phyloP scores from a whole-genome alignment of 1,284 basidiomycete genomes.

The Cryptococcus depauperatus region DNA sequence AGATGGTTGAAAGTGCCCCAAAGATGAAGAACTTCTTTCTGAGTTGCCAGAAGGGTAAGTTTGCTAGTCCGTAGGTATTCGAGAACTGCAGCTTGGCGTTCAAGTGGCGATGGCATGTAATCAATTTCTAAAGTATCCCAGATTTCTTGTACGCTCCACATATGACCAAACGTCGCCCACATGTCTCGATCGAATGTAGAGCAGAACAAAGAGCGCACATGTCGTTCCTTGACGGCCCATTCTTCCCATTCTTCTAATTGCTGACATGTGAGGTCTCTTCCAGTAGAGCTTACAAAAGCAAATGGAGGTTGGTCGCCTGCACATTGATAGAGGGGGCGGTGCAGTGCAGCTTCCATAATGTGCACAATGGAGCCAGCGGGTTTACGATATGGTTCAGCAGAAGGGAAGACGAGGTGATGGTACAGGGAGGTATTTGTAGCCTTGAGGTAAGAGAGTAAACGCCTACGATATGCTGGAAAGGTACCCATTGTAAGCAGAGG shows the following conservation, averaged over 20 bases:
- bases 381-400: constrained; percentile 1
- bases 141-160: constrained; percentile 2
- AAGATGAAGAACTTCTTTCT: background rate
- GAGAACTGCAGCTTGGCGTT: background rate
- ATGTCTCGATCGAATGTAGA: background rate
- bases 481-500: background rate
- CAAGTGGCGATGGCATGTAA: constrained; percentile 1
- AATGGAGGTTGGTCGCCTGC: background rate
- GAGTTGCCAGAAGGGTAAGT: background rate
- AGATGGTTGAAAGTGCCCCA: constrained; percentile 1
- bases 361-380: background rate
- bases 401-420: background rate
- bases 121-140: background rate
- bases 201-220: background rate
- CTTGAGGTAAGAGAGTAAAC: background rate
- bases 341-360: background rate
- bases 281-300: background rate
- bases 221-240: background rate
- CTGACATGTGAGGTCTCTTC: background rate
- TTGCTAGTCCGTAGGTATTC: background rate
- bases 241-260: background rate
- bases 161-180: background rate
- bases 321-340: background rate
- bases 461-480: background rate
- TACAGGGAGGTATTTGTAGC: background rate